phyloP scores from a whole-genome alignment of 306 rosid species.

The Inga laurina region DNA sequence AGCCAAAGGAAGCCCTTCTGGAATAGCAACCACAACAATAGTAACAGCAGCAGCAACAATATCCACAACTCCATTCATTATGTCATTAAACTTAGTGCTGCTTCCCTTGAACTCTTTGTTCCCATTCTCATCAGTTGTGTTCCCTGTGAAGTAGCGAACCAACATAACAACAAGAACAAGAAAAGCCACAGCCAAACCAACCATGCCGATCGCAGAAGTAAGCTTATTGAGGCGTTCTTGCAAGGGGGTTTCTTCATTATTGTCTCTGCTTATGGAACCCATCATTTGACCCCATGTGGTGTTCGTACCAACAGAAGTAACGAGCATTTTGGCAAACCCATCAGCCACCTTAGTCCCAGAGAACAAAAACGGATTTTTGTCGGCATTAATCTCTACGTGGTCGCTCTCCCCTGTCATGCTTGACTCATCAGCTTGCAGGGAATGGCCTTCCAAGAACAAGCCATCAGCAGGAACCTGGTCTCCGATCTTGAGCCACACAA shows the following conservation, averaged over 20 bases:
- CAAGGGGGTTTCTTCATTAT: neutral
- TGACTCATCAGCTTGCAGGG: conserved; percentile 5
- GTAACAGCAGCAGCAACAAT: conserved; percentile 40
- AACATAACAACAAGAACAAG: conserved; percentile 33
- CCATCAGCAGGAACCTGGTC: conserved; percentile 13
- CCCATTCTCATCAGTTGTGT: conserved; percentile 29
- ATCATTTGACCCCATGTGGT: conserved; percentile 14
- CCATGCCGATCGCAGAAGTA: conserved; percentile 26
- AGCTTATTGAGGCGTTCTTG: conserved; percentile 23
- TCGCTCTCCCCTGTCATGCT: conserved; percentile 15
- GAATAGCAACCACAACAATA: conserved; percentile 51
- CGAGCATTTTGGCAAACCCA: neutral
- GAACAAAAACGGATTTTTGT: neutral
- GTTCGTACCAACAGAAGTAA: neutral
- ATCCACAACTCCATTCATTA: conserved; percentile 22
- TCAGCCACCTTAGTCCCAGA: neutral
- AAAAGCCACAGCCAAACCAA: conserved; percentile 41
- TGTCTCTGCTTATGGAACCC: neutral
- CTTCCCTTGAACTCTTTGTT: conserved; percentile 20
- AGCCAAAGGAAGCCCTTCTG: conserved; percentile 48
- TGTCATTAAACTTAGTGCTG: conserved; percentile 13
- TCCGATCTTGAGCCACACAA: conserved; percentile 29
- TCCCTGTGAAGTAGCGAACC: conserved; percentile 6
- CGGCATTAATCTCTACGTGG: neutral
- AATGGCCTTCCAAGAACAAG: conserved; percentile 4